phyloP scores from a whole-genome alignment of 805 yeast species.

The Sugiyamaella lignohabitans region DNA sequence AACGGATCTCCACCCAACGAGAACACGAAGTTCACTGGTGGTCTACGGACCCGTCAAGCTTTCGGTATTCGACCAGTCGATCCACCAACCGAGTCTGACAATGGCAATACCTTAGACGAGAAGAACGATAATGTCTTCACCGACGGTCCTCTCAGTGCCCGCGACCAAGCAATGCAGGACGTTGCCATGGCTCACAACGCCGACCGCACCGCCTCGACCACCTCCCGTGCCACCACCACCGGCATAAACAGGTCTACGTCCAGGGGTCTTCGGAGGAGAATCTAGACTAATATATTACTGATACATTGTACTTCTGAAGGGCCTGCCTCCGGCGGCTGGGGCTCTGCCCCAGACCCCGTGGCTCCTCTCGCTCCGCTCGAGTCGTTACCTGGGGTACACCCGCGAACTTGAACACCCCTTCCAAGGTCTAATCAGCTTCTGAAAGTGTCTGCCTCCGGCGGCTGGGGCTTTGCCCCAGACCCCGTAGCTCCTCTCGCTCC shows the following conservation, averaged over 20 bases:
- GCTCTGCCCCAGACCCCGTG: no score
- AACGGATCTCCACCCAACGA: no score
- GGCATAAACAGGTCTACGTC: slow-evolving; percentile 3
- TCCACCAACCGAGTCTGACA: background rate
- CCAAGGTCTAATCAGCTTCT: no score
- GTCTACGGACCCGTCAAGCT: background rate
- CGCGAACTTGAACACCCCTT: no score
- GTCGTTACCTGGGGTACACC: no score
- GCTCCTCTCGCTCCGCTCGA: no score
- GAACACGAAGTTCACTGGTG: background rate
- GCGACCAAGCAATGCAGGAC: background rate
- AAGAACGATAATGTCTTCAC: slow-evolving; percentile 4
- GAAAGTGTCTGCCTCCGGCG: no score
- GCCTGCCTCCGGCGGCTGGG: no score
- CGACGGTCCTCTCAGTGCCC: slow-evolving; percentile 1
- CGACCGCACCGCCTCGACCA: slow-evolving; percentile 4
- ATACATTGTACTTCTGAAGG: no score
- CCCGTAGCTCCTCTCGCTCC: no score
- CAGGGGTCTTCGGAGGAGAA: slow-evolving; percentile 3
- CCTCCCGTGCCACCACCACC: slow-evolving; percentile 7
- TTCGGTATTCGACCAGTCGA: slow-evolving; percentile 1
- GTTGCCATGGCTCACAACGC: background rate
- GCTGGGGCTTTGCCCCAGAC: no score
- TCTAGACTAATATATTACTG: background rate
- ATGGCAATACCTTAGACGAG: background rate